Evolutionary conservation across 2,329 filamentous ascomycete species (phyloP), one percentile per base, ranked within the genome.

Genomic region (Fusarium udum): DNA sequence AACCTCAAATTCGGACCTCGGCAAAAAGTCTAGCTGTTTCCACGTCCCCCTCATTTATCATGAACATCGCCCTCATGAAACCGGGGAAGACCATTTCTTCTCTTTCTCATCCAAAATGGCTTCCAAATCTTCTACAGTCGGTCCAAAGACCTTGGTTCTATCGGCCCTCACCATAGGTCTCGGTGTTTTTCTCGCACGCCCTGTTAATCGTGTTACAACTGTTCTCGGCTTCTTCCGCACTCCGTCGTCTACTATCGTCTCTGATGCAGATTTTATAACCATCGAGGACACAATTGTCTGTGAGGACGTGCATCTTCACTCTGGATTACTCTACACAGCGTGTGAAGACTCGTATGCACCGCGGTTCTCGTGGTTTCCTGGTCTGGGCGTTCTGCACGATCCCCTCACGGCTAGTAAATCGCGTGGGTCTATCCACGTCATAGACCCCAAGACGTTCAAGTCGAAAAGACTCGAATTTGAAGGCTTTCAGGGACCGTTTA

Each of bases 271-370:
- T 8, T 75, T 87, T 3, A 73, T 83, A 11, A 68, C 75, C 15
- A 87, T 91, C 15, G 78, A 83, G 0, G 86, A 88, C 69, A 91
- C 89, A 0, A 77, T 83, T 6, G 83, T 88, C 22, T 91, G 89
- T 75, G 90, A 92, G 73, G 90, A 92, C 68, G 53, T 92, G 7
- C 89, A 91, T 73, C 84, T 89, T 62, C 85, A 91, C 68, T 78
- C 83, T 22, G 82, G 85, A 1, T 65, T 84, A 13, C 78, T 92
- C 3, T 91, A 90, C 74, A 85, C 88, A 0, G 88, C 89, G 1
- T 92, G 89, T 71, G 85, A 89, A 49, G 87, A 86, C 40, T 77
- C 80, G 3, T 72, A 78, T 8, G 72, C 76, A 1, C 80, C 80
- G 1, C 81, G 88, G 1, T 85, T 85, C 48, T 74, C 77, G 7